phyloP scores from a whole-genome alignment of 1,284 basidiomycete species.

The Puccinia horiana region DNA sequence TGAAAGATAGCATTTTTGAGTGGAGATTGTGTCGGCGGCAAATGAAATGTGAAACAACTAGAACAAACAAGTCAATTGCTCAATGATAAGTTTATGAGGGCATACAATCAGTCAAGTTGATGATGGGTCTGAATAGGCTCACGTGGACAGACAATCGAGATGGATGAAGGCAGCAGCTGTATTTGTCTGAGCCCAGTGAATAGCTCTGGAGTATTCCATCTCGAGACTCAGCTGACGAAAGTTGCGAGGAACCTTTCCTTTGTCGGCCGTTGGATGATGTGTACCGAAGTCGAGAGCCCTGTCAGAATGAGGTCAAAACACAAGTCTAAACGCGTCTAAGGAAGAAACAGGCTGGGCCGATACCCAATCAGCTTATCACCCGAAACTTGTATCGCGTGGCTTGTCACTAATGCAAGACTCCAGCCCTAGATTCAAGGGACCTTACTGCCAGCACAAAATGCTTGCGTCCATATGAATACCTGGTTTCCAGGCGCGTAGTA shows the following conservation, averaged over 20 bases:
- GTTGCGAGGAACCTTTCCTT: neutral
- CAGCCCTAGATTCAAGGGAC: too few species aligned
- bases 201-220: neutral
- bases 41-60: neutral
- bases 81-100: neutral
- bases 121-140: neutral
- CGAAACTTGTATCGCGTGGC: conserved; percentile 1
- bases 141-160: neutral
- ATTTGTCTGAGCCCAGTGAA: neutral
- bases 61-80: neutral
- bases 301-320: neutral
- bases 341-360: neutral
- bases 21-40: neutral
- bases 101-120: neutral
- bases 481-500: too few species aligned
- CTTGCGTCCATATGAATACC: too few species aligned
- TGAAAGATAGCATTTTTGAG: neutral
- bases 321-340: neutral
- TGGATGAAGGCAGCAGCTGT: neutral
- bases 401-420: too few species aligned
- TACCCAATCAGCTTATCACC: neutral
- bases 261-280: neutral
- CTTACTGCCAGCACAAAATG: too few species aligned
- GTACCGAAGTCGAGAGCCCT: neutral
- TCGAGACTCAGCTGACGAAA: neutral